Base-by-base conservation (phyloP, 345 rosid species). In the Pistacia integerrima region DNA sequence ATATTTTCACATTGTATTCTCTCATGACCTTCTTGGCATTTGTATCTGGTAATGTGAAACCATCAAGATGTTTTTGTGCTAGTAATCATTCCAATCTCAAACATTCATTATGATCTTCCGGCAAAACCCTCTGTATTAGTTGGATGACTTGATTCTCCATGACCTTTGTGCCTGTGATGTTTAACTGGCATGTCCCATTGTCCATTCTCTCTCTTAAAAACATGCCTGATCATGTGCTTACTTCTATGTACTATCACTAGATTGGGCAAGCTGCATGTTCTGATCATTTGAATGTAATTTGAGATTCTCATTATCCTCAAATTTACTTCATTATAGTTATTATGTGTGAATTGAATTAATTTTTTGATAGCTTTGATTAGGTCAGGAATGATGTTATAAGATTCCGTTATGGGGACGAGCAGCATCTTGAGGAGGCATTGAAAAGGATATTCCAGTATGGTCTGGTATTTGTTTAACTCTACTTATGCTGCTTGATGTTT, bases 381-480 rank as follows among this genome's bases (percentile, higher is more conserved):
- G 99, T 93, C 67, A 89, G 88, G 79, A 90, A 52, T 87, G 97
- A 95, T 89, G 99, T 93, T 70, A 93, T 80, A 28, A 86, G 99
- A 88, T 95, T 79, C 65, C 92, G 97, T 17, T 95, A 95, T 74
- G 97, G 99, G 76, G 99, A 95, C 69, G 99, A 95, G 83, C 99
- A 95, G 77, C 98, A 92, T 83, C 83, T 93, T 88, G 99, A 93
- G 11, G 99, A 95, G 80, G 98, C 99, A 36, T 80, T 93, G 67
- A 90, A 92, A 79, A 89, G 98, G 54, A 93, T 93, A 74, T 95
- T 95, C 82, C 97, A 91, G 81, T 93, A 88, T 83, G 97, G 97
- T 74, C 87, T 75, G 96, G 99, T 95, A 86, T 83, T 74, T 64
- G 59, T 60, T 33, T 57, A 25, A 69, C 46, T 3, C 35, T 28